Base-by-base conservation (phyloP, 2,329 filamentous ascomycete genomes). In the Endoconidiophora laricicola region DNA sequence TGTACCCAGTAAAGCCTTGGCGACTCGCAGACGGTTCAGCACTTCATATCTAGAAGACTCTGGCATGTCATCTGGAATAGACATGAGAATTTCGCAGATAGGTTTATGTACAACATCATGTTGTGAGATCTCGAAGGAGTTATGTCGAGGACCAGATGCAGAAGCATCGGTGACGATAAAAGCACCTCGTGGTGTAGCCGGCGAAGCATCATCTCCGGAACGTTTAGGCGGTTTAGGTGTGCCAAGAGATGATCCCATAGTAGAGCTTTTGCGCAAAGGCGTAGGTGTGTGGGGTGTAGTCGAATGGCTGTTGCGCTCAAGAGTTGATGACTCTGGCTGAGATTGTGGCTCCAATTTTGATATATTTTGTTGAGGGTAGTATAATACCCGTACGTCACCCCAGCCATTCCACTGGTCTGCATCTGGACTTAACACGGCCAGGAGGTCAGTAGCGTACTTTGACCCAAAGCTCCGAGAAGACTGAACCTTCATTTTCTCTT, bases 361-460 rank as follows among this genome's bases (percentile, higher is more conserved):
- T 44, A 40, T 23, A 10, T 29, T 29, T 51, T 62, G 60, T 45
- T 62, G 60, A 38, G 75, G 73, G 58, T 94, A 94, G 64, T 94
- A 96, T 18, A 79, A 76, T 48, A 96, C 66, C 58, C 79, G 81
- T 45, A 96, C 74, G 59, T 83, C 79, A 20, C 83, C 84, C 81
- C 86, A 94, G 50, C 83, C 79, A 54, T 79, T 75, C 81, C 84
- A 93, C 20, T 70, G 65, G 22, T 61, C 60, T 42, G 71, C 64
- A 24, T 71, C 73, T 22, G 74, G 71, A 50, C 80, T 80, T 47
- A 81, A 79, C 51, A 96, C 69, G 10, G 81, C 76, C 33, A 83
- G 78, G 49, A 98, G 67, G 63, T 98, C 86, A 56, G 88, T 88
- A n/a, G 85, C 83, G 63, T 85, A 80, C 74, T 29, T 73, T 69